phyloP scores from a whole-genome alignment of 192 early-diverging fungal genomes.

The Coemansia sp. region DNA sequence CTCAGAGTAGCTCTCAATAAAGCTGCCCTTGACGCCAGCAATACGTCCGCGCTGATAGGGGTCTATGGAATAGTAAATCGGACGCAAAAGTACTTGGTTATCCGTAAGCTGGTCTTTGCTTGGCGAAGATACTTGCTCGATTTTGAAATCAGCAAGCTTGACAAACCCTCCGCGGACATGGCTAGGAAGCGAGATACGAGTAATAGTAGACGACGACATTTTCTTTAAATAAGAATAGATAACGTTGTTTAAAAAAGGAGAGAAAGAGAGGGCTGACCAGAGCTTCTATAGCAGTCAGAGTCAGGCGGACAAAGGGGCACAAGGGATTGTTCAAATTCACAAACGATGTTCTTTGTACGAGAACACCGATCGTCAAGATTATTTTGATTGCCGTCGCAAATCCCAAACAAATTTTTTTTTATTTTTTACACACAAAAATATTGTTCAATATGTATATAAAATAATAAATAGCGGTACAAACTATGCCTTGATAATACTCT shows the following conservation, averaged over 20 bases:
- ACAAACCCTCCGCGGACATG: conserved; percentile 17
- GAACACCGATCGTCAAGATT: conserved; percentile 3
- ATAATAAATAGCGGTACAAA: background rate
- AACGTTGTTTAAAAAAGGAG: background rate
- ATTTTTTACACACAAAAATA: background rate
- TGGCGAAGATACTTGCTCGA: conserved; percentile 18
- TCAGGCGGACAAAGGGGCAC: too few species aligned
- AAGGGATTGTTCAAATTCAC: background rate
- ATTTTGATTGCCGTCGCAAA: background rate
- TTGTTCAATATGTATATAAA: background rate
- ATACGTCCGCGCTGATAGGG: conserved; percentile 79
- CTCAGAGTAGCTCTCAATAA: conserved; percentile 61
- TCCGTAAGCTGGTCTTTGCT: conserved; percentile 27
- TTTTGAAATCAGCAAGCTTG: conserved; percentile 18
- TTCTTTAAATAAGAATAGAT: background rate
- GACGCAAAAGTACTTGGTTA: conserved; percentile 56
- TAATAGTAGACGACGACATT: conserved; percentile 4
- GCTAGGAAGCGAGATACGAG: background rate
- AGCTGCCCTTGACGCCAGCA: conserved; percentile 60
- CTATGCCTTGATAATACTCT: conserved; percentile 42
- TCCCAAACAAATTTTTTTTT: background rate
- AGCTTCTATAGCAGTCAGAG: background rate
- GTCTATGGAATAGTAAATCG: conserved; percentile 72
- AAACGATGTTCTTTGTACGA: background rate
- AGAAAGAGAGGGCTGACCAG: background rate